A percentile compares a stretch with the other conserved stretches of the same genome.
Evolutionary conservation across 495 filamentous ascomycete genomes (phyloP).

Genomic region (Terfezia boudieri): DNA sequence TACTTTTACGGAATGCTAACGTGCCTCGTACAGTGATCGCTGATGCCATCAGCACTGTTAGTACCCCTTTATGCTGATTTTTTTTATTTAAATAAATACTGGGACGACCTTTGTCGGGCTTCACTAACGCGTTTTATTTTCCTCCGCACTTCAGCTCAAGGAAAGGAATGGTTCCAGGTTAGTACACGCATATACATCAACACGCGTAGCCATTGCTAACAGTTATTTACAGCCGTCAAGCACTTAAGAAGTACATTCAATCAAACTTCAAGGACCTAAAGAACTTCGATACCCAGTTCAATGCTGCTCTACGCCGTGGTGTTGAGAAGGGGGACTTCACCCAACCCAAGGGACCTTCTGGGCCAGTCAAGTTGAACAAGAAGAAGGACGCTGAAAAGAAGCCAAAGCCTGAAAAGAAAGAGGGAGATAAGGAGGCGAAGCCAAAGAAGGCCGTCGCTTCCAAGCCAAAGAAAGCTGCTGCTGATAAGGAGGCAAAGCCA

Average conservation of each 20-base stretch:
- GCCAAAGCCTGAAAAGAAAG: conserved; percentile 6
- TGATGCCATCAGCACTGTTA: conserved; percentile 43
- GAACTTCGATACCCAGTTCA: conserved; percentile 76
- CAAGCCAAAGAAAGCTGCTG: conserved; percentile 29
- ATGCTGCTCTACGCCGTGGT: conserved; percentile 71
- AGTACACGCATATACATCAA: conserved; percentile 14
- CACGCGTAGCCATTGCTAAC: conserved; percentile 2
- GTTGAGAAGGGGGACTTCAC: conserved; percentile 76
- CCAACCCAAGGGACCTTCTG: conserved; percentile 88
- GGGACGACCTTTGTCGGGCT: no score
- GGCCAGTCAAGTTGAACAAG: conserved; percentile 76
- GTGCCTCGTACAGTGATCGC: conserved; percentile 38
- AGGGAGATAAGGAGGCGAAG: background rate
- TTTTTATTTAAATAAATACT: no score
- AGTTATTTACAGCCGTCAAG: conserved; percentile 46
- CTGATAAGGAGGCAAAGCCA: conserved; percentile 22
- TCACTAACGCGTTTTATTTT: background rate
- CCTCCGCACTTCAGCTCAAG: conserved; percentile 28
- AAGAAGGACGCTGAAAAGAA: conserved; percentile 22
- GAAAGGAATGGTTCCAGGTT: conserved; percentile 44
- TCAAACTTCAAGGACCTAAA: conserved; percentile 74
- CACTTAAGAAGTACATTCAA: conserved; percentile 94
- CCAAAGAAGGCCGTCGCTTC: conserved; percentile 11
- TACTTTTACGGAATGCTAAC: conserved; percentile 28
- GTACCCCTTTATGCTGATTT: conserved; percentile 18